Evolutionary conservation across 306 rosid genomes (phyloP).

Genomic region (Lupinus albus): DNA sequence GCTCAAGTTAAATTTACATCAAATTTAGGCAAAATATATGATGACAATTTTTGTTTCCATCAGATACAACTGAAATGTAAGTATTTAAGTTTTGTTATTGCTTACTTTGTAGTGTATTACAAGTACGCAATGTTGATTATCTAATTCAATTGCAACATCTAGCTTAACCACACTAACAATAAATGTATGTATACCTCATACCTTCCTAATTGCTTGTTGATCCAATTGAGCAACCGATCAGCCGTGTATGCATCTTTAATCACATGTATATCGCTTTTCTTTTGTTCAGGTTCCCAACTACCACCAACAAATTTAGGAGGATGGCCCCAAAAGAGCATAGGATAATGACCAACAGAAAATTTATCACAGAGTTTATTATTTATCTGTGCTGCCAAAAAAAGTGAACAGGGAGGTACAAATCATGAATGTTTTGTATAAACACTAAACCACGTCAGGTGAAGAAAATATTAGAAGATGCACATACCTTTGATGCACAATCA

Average conservation of each 20-base stretch:
- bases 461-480: constrained; percentile 31
- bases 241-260: constrained; percentile 79
- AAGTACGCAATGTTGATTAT: constrained; percentile 7
- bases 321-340: constrained; percentile 93
- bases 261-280: constrained; percentile 61
- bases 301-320: constrained; percentile 82
- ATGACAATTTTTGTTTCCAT: constrained; percentile 26
- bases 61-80: constrained; percentile 9
- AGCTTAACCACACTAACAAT: constrained; percentile 28
- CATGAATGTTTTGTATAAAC: constrained; percentile 39
- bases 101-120: constrained; percentile 16
- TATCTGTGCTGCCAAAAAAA: constrained; percentile 94
- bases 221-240: constrained; percentile 80
- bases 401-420: constrained; percentile 49
- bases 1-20: constrained; percentile 29
- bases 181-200: constrained; percentile 49
- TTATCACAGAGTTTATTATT: constrained; percentile 91
- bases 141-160: constrained; percentile 23
- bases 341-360: constrained; percentile 86
- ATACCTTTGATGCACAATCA: constrained; percentile 91
- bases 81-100: constrained; percentile 11
- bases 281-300: constrained; percentile 75
- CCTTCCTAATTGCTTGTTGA: constrained; percentile 87
- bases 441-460: constrained; percentile 4
- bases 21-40: constrained; percentile 25